Conservation (phyloP, 2,329 filamentous ascomycete species). For the Emergomyces orientalis region DNA sequence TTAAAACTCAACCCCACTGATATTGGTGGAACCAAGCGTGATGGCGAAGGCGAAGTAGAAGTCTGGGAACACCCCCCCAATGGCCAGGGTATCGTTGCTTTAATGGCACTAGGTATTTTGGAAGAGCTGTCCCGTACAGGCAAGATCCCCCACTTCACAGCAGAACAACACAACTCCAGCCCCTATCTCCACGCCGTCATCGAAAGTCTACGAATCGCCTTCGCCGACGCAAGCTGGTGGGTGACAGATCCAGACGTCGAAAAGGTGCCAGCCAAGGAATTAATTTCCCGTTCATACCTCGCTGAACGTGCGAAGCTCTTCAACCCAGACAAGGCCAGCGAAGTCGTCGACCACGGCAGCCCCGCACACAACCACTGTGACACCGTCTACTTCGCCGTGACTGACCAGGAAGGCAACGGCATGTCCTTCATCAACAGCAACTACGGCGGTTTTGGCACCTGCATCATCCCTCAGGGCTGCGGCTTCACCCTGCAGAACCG, state of each 20-base stretch:
- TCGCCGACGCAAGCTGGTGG: slow-evolving; percentile 84
- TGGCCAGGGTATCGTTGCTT: slow-evolving; percentile 86
- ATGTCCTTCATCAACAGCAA: slow-evolving; percentile 97
- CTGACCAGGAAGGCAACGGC: slow-evolving; percentile 74
- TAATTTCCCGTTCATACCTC: slow-evolving; percentile 68
- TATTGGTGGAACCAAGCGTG: slow-evolving; percentile 40
- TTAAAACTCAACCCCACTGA: slow-evolving; percentile 64
- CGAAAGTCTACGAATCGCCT: slow-evolving; percentile 78
- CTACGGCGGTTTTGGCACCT: slow-evolving; percentile 76
- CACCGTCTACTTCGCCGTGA: slow-evolving; percentile 86
- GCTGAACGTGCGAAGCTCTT: slow-evolving; percentile 59
- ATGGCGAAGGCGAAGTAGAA: slow-evolving; percentile 51
- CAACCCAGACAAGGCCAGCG: slow-evolving; percentile 43
- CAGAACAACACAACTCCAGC: slow-evolving; percentile 69
- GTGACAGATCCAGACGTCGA: slow-evolving; percentile 70
- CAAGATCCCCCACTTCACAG: slow-evolving; percentile 61
- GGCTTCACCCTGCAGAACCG: slow-evolving; percentile 95
- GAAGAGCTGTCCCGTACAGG: slow-evolving; percentile 70
- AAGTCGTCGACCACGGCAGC: slow-evolving; percentile 59
- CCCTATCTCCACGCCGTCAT: slow-evolving; percentile 78
- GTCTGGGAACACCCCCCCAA: slow-evolving; percentile 97
- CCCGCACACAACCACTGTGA: slow-evolving; percentile 80
- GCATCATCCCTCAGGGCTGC: slow-evolving; percentile 73
- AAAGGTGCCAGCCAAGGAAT: slow-evolving; percentile 57
- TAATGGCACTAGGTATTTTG: slow-evolving; percentile 89